Base-by-base conservation (phyloP, 2,329 filamentous ascomycete species). In the Drechmeria coniospora region DNA sequence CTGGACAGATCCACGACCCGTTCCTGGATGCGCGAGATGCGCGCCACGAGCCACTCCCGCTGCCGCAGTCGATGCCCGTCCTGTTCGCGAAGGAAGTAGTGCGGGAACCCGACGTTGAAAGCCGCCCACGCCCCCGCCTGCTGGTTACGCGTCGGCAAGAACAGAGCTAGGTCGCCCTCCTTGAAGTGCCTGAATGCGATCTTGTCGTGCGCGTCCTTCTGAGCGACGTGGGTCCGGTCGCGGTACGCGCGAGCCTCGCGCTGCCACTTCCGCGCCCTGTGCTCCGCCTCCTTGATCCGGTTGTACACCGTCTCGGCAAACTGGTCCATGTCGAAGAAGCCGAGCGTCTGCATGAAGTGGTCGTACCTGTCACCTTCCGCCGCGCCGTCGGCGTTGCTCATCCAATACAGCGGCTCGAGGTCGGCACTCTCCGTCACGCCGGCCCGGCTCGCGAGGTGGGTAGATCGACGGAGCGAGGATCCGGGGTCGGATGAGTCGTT, bases 121-220 rank as follows among this genome's bases (percentile, higher is more conserved):
- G 90, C 90, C 5, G 90, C 90, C 90, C 90, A 98, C 1, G 90
- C 87, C 11, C 87, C 79, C 4, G 84, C 90, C 21, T 80, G 81
- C 53, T 95, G 86, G 47, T 94, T 95, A 20, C 87, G 69, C 0
- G 90, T 98, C 0, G 90, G 90, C 22, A 98, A 58, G 58, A 98
- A 98, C 2, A 98, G 55, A 9, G 87, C 90, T 10, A 98, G 65
- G 46, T 98, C 90, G 6, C 90, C 87, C 51, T 94, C 86, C 47
- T 94, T 95, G 61, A 98, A 98, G 27, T 87, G 77, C 34, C 79
- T 78, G 49, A 90, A 94, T 2, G 90, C 86, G 46, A 98, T 94
- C 60, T 95, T 95, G 40, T 93, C 82, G 42, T 93, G 82, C 0
- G 82, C 75, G 44, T 95, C 90, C 43, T 77, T 79, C 38, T 92